Evolutionary conservation across 805 yeast genomes (phyloP), one percentile per base, ranked within the genome.

Genomic region (Monosporozyma aerobia): DNA sequence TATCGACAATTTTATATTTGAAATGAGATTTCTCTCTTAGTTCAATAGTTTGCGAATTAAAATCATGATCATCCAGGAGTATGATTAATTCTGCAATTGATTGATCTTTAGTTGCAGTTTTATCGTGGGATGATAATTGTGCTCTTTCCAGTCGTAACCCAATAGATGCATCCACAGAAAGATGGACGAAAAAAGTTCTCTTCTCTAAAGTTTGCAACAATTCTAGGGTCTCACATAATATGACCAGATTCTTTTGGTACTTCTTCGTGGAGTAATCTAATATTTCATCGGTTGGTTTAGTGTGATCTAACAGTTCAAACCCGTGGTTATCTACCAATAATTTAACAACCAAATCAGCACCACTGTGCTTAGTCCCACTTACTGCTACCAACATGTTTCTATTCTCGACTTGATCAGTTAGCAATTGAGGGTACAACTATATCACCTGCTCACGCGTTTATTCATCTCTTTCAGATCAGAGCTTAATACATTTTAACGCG

Each of bases 131-230:
- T 9, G 66, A 50, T 19, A 48, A 50, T 32, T 64, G 71, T 30
- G 47, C 27, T 14, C 56, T n/a, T 33, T 57, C 44, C n/a, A 61
- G 23, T 48, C 95, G 73, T 37, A 78, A 57, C 11, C 63, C 62
- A 13, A 81, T 59, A 1, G 96, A 87, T 0, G 96, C 88, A 60
- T 87, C 95, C 1, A 88, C 73, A 5, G 87, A 77, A 3, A 90
- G 59, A 64, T 89, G 96, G 25, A 89, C 75, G 63, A 90, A 89
- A 64, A 87, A 90, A 0, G 97, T 97, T 52, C 96, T 71, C 55
- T 83, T 81, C 35, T 77, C 72, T 5, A 86, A 67, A 25, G 67
- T 69, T 2, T 73, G 71, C 27, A 85, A 71, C 49, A 76, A 64
- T 4, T 65, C 68, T 13, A 75, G 56, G 23, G 72, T 72, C 2